These are phyloP conservation scores for Pistacia atlantica DNA, from an alignment of 345 rosid species.

Conservation along the genomic window DNA sequence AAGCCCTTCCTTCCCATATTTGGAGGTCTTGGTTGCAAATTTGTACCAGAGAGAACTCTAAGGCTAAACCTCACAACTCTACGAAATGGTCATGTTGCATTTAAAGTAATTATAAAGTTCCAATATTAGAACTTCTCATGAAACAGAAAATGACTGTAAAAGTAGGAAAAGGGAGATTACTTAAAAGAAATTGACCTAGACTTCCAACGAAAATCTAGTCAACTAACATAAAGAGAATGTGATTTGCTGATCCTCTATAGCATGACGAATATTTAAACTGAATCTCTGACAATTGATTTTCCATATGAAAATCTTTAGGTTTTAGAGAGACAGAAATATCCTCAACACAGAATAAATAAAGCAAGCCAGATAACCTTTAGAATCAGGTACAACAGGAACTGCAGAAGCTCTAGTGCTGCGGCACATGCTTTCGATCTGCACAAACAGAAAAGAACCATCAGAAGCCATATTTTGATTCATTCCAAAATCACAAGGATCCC, in stretches of 20 bases:
- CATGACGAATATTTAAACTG: not conserved
- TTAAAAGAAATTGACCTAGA: not conserved
- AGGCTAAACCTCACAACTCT: not conserved
- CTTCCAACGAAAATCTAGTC: conserved; percentile 3
- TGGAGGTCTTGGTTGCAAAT: not conserved
- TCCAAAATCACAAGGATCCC: conserved; percentile 1
- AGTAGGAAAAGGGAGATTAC: not conserved
- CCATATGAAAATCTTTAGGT: not conserved
- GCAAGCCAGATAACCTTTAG: conserved; percentile 63
- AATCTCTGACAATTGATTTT: not conserved
- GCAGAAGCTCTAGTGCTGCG: conserved; percentile 73
- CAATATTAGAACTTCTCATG: not conserved
- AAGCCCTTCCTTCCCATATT: not conserved
- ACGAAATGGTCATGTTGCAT: not conserved
- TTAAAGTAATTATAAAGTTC: not conserved
- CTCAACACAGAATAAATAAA: not conserved
- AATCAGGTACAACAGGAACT: conserved; percentile 86
- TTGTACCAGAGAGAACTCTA: not conserved
- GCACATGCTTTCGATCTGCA: conserved; percentile 90
- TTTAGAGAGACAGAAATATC: no score
- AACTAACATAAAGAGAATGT: not conserved
- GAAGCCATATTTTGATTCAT: not conserved
- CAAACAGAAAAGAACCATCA: conserved; percentile 11
- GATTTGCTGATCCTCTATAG: no score
- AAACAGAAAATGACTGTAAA: not conserved